Conservation (phyloP, 2,329 filamentous ascomycete species). For the Talaromyces sp. region DNA sequence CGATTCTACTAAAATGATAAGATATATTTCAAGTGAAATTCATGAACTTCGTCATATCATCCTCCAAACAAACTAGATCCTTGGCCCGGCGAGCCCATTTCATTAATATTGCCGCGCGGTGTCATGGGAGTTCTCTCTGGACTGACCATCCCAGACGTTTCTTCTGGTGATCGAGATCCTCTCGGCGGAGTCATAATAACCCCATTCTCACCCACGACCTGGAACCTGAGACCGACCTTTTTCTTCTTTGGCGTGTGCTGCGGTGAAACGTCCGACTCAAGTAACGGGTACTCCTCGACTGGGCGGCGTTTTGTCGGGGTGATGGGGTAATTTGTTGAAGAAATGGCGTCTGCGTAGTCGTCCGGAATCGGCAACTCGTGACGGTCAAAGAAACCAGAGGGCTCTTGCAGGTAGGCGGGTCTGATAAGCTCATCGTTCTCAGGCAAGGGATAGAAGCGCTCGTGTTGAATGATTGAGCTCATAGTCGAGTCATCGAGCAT, state of each 20-base stretch:
- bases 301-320: conserved; percentile 7
- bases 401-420: conserved; percentile 23
- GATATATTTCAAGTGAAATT: not conserved
- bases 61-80: not conserved
- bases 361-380: conserved; percentile 32
- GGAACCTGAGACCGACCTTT: conserved; percentile 7
- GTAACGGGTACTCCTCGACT: not conserved
- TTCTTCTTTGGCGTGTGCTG: conserved; percentile 13
- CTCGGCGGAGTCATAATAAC: conserved; percentile 10
- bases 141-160: not conserved
- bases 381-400: conserved; percentile 32
- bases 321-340: not conserved
- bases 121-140: not conserved
- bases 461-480: conserved; percentile 54
- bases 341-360: conserved; percentile 12
- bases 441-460: conserved; percentile 42
- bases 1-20: not conserved
- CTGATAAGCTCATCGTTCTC: conserved; percentile 22
- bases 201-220: conserved; percentile 15
- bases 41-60: not conserved
- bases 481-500: conserved; percentile 56
- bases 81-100: not conserved
- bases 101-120: not conserved
- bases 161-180: not conserved
- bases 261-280: conserved; percentile 10